phyloP scores from a whole-genome alignment of 176 grass and related monocot species.

The Juncus effusus region DNA sequence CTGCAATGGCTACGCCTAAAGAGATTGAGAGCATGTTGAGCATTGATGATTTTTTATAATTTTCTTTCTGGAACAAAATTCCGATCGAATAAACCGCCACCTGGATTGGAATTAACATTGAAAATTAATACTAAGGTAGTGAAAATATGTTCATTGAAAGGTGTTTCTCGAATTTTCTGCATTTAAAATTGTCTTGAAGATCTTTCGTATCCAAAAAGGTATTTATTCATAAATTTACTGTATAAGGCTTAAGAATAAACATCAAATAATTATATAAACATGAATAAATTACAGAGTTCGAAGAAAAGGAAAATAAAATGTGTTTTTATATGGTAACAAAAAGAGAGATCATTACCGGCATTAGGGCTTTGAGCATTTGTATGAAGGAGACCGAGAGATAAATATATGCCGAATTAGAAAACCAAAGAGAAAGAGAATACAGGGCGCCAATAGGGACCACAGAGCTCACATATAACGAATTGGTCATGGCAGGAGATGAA shows the following conservation, averaged over 20 bases:
- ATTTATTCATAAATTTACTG: too few relatives aligned
- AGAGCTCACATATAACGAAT: conserved; percentile 32
- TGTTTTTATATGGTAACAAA: too few relatives aligned
- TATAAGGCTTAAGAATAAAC: too few relatives aligned
- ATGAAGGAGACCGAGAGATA: conserved; percentile 60
- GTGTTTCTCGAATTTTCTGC: too few relatives aligned
- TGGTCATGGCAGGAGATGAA: conserved; percentile 33
- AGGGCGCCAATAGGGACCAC: conserved; percentile 50
- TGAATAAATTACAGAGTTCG: too few relatives aligned
- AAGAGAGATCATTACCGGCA: conserved; percentile 25
- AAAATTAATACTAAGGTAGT: too few relatives aligned
- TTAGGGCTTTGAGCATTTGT: conserved; percentile 60
- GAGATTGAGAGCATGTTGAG: conserved; percentile 59
- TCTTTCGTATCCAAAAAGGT: too few relatives aligned
- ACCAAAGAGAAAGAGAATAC: conserved; percentile 49
- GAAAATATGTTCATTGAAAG: too few relatives aligned
- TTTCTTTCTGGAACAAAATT: conserved; percentile 36
- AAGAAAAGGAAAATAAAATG: too few relatives aligned
- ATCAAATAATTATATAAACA: too few relatives aligned
- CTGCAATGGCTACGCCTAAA: conserved; percentile 42
- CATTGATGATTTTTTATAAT: conserved; percentile 24
- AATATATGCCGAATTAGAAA: conserved; percentile 55
- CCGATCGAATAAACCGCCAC: conserved; percentile 45
- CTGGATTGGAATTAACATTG: too few relatives aligned
- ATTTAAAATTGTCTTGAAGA: too few relatives aligned